Percentiles rank a stretch among this genome's conserved stretches.
Evolutionary conservation across 2,329 filamentous ascomycete genomes (phyloP).

Genomic region (Alternaria arbusti): DNA sequence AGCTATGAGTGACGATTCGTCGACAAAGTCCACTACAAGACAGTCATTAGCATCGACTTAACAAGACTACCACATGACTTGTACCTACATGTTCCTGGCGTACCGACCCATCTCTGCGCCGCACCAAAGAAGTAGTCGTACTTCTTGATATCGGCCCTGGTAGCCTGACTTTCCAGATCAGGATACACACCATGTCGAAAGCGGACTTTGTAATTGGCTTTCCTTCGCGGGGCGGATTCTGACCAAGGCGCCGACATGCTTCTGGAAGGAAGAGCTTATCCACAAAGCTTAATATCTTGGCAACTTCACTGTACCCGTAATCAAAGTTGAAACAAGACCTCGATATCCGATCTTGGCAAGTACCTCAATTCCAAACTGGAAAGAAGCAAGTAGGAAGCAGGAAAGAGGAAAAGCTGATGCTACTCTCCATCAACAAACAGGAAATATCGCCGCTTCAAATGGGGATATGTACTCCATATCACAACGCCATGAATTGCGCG

Average conservation of each 20-base stretch:
- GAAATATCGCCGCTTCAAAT: background rate
- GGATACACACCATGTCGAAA: constrained; percentile 30
- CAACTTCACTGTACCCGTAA: background rate
- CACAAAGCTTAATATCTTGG: background rate
- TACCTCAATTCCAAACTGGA: background rate
- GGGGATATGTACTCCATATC: constrained; percentile 4
- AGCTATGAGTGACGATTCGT: constrained; percentile 21
- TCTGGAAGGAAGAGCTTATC: background rate
- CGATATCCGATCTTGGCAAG: background rate
- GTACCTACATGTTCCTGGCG: constrained; percentile 19
- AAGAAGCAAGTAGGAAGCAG: background rate
- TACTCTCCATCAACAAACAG: background rate
- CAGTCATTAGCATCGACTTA: background rate
- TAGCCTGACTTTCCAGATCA: constrained; percentile 18
- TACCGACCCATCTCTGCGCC: constrained; percentile 22
- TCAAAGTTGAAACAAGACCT: background rate
- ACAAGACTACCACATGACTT: background rate
- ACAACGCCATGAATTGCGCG: background rate
- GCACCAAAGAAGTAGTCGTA: constrained; percentile 32
- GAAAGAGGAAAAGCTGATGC: background rate
- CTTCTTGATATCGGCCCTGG: constrained; percentile 29
- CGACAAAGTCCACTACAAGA: constrained; percentile 23
- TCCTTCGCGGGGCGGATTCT: constrained; percentile 9
- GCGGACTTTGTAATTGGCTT: constrained; percentile 24
- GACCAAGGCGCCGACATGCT: background rate